Base-by-base conservation (phyloP, 306 rosid genomes). In the Vigna unguiculata region DNA sequence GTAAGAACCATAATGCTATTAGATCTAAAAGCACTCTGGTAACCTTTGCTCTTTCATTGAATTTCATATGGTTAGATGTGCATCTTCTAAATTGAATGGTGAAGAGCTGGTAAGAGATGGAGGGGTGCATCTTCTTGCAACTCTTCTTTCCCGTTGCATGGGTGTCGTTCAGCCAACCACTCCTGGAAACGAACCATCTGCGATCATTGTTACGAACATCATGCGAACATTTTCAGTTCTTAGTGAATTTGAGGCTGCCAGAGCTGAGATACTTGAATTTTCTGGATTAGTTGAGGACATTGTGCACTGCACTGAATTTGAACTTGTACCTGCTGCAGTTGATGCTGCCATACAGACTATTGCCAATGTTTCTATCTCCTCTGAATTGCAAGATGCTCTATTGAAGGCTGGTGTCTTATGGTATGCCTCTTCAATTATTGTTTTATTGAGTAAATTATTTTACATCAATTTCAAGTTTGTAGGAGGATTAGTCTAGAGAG, bases 91-190 rank as follows among this genome's bases (percentile, higher is more conserved):
- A 36, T 82, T 95, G 91, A 95, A 95, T 79, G 99, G 99, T 63
- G 97, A 90, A 86, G 99, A 95, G 82, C 96, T 95, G 68, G 99
- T 95, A 78, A 90, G 99, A 84, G 97, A 95, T 86, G 97, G 96
- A 69, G 99, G 99, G 73, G 82, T 95, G 45, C 87, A 92, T 72
- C 97, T 95, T 87, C 97, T 95, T 85, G 97, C 89, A 41, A 86
- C 89, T 78, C 99, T 95, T 88, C 97, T 95, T 83, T 89, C 97
- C 78, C 99, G 99, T 66, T 95, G 99, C 91, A 89, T 92, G 92
- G 74, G 91, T 75, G 93, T 95, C 30, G 97, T 95, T 82, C 99
- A 95, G 71, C 96, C 97, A 84, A 85, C 93, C 54, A 95, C 99
- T 75, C 84, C 90, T 62, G 96, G 97, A 83, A 92, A 74, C 81